Percentiles rank a stretch among this genome's conserved stretches.
These are phyloP conservation scores for Eustoma russellianum DNA, from an alignment of 257 asterid species.

Conservation along the genomic window DNA sequence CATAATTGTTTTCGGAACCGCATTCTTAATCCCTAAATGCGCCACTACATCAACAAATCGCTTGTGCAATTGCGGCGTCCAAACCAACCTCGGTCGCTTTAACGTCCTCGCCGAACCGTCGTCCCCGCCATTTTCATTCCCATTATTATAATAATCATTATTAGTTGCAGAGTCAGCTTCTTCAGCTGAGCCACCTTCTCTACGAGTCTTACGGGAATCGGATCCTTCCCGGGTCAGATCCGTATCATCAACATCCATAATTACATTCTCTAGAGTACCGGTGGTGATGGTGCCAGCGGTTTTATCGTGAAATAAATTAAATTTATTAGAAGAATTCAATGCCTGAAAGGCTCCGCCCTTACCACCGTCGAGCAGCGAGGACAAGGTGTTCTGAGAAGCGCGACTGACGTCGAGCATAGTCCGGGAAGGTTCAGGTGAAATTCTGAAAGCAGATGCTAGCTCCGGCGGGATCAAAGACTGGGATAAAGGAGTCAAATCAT, in stretches of 20 bases:
- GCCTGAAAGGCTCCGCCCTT: slow-evolving; percentile 2
- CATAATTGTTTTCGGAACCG: slow-evolving; percentile 90
- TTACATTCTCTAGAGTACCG: slow-evolving; percentile 12
- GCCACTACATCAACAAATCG: slow-evolving; percentile 86
- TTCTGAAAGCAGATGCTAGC: slow-evolving; percentile 75
- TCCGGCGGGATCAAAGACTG: slow-evolving; percentile 67
- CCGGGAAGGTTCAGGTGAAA: slow-evolving; percentile 54
- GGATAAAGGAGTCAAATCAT: slow-evolving; percentile 64
- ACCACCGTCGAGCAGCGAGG: slow-evolving; percentile 35
- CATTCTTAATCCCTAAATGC: slow-evolving; percentile 70
- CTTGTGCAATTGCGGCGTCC: slow-evolving; percentile 95
- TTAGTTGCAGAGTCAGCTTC: slow-evolving; percentile 29
- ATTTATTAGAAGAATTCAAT: slow-evolving; percentile 14
- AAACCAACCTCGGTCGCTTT: slow-evolving; percentile 83
- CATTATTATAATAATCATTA: background rate
- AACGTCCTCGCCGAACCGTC: slow-evolving; percentile 49
- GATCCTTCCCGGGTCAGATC: slow-evolving; percentile 45
- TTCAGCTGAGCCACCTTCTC: slow-evolving; percentile 14
- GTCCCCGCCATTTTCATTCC: slow-evolving; percentile 32
- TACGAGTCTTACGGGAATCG: slow-evolving; percentile 48
- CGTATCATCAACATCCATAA: slow-evolving; percentile 26
- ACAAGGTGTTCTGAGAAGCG: slow-evolving; percentile 59
- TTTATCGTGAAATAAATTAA: slow-evolving; percentile 24
- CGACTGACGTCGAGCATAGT: slow-evolving; percentile 58
- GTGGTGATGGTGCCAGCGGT: background rate